Conservation (phyloP, 2,329 filamentous ascomycete genomes). For the Colletotrichum nymphaeae region DNA sequence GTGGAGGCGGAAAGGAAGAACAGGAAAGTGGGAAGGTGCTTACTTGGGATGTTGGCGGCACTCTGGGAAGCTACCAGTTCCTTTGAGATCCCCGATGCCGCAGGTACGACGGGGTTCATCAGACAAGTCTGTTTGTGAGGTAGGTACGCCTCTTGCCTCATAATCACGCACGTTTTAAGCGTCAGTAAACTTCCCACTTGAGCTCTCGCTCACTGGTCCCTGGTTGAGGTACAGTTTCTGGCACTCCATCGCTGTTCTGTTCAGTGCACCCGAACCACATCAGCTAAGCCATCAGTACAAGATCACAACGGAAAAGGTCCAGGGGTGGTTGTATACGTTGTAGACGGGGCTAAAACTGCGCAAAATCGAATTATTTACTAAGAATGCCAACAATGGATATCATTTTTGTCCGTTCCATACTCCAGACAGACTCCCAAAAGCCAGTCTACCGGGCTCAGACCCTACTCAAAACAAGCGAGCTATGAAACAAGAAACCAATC, state of each 20-base stretch:
- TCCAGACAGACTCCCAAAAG: conserved; percentile 1
- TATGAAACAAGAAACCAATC: neutral
- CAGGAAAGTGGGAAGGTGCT: neutral
- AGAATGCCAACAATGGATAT: conserved; percentile 27
- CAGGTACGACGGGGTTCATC: neutral
- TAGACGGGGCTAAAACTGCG: neutral
- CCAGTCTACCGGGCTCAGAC: neutral
- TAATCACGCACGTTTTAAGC: too few relatives aligned
- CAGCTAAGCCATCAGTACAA: too few relatives aligned
- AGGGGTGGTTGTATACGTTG: neutral
- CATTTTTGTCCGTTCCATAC: conserved; percentile 23
- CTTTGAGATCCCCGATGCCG: neutral
- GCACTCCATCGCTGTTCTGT: neutral
- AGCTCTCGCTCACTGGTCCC: neutral
- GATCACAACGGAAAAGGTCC: too few relatives aligned
- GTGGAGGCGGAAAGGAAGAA: neutral
- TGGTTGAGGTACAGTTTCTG: neutral
- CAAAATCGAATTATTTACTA: neutral
- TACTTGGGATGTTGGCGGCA: neutral
- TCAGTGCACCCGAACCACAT: too few relatives aligned
- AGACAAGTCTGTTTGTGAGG: neutral
- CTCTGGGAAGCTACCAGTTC: neutral
- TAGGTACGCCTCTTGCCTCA: neutral
- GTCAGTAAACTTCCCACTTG: too few relatives aligned
- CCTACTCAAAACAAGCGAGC: neutral